phyloP scores from a whole-genome alignment of 805 yeast species.

The Saccharomycopsis microspora region DNA sequence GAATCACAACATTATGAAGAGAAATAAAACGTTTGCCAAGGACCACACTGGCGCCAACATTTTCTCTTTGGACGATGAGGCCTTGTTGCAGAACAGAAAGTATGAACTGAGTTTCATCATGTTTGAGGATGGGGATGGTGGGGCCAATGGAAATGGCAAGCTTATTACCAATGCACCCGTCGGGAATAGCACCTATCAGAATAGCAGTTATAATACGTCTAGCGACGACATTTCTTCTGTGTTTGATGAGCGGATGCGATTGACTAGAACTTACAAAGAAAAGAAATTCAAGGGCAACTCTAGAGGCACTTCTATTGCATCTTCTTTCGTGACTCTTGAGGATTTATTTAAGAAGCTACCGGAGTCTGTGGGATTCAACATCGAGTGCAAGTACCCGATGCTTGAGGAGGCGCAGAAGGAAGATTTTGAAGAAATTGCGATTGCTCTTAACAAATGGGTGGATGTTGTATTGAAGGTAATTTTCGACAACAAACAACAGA shows the following conservation, averaged over 20 bases:
- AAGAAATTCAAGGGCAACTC: slow-evolving; percentile 89
- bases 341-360: slow-evolving; percentile 81
- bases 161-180: not conserved
- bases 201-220: not conserved
- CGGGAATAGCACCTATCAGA: not conserved
- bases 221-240: slow-evolving; percentile 18
- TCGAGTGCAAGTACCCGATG: slow-evolving; percentile 93
- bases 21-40: not conserved
- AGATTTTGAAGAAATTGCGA: slow-evolving; percentile 74
- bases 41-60: not conserved
- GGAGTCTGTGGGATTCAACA: slow-evolving; percentile 77
- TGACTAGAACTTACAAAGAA: slow-evolving; percentile 79
- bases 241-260: slow-evolving; percentile 53
- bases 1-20: not conserved
- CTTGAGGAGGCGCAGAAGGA: slow-evolving; percentile 84
- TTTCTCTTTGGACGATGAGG: slow-evolving; percentile 10
- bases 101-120: slow-evolving; percentile 2
- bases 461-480: slow-evolving; percentile 77
- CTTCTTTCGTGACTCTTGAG: slow-evolving; percentile 79
- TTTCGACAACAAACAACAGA: slow-evolving; percentile 63
- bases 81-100: slow-evolving; percentile 10
- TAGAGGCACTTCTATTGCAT: slow-evolving; percentile 81
- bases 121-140: not conserved
- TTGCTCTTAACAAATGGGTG: slow-evolving; percentile 78
- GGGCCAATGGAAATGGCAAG: not conserved